These are phyloP conservation scores for Aspergillus indologenus DNA, from an alignment of 495 filamentous ascomycete species.

Conservation along the genomic window DNA sequence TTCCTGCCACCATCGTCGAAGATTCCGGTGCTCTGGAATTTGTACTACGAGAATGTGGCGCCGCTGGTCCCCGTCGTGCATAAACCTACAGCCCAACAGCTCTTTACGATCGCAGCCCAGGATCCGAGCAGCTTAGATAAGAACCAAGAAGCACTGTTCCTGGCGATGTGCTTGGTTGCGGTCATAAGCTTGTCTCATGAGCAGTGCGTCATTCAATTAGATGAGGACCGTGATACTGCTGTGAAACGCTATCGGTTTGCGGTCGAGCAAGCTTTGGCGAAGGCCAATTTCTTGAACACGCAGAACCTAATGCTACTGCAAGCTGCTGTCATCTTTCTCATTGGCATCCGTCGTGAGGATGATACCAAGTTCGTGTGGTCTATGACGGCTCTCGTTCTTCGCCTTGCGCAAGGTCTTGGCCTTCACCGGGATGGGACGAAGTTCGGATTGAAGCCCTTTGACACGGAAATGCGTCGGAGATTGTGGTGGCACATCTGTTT, in stretches of 20 bases:
- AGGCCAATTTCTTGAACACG: conserved; percentile 69
- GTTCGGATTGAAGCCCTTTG: conserved; percentile 70
- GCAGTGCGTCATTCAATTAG: conserved; percentile 35
- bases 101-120: conserved; percentile 42
- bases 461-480: conserved; percentile 79
- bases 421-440: conserved; percentile 76
- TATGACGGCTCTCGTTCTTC: conserved; percentile 65
- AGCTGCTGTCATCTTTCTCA: conserved; percentile 72
- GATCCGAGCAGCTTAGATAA: conserved; percentile 56
- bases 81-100: conserved; percentile 53
- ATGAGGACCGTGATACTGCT: conserved; percentile 40
- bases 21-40: conserved; percentile 64
- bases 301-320: conserved; percentile 74
- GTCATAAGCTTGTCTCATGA: conserved; percentile 61
- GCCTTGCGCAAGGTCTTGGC: conserved; percentile 78
- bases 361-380: conserved; percentile 66
- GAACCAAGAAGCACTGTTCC: conserved; percentile 67
- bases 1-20: conserved; percentile 57
- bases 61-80: conserved; percentile 69
- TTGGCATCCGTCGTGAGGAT: conserved; percentile 61
- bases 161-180: conserved; percentile 74
- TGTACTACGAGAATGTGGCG: conserved; percentile 68
- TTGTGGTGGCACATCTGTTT: conserved; percentile 82
- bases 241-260: conserved; percentile 73
- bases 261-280: conserved; percentile 72